These are phyloP conservation scores for Nicotiana tomentosiformis DNA, from an alignment of 257 asterid genomes.

Conservation along the genomic window DNA sequence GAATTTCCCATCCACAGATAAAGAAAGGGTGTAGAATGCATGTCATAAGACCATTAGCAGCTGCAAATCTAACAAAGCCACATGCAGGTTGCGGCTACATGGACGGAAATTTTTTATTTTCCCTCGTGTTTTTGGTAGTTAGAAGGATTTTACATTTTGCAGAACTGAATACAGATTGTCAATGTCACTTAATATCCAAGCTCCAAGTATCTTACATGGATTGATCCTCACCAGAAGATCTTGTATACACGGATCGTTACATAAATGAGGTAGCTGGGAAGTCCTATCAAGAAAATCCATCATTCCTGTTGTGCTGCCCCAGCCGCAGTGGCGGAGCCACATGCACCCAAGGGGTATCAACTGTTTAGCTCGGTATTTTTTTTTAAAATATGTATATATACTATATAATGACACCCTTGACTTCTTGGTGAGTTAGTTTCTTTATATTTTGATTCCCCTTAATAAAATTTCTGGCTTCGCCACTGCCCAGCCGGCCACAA, in stretches of 20 bases:
- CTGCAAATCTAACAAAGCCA: not conserved
- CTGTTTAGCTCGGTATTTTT: too few species aligned
- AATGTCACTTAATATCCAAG: not conserved
- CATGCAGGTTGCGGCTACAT: not conserved
- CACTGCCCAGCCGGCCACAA: not conserved
- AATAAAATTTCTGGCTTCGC: too few species aligned
- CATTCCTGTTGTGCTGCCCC: not conserved
- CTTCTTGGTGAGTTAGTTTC: too few species aligned
- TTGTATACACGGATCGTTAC: not conserved
- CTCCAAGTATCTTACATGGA: not conserved
- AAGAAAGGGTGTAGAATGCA: not conserved
- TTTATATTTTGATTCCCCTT: too few species aligned
- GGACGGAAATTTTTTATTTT: not conserved
- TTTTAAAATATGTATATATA: too few species aligned
- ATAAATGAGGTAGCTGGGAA: constrained; percentile 13
- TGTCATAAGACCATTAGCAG: not conserved
- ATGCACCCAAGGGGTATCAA: too few species aligned
- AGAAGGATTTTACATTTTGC: not conserved
- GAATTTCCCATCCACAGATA: not conserved
- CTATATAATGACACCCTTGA: too few species aligned
- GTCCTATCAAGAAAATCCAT: not conserved
- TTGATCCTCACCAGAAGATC: not conserved
- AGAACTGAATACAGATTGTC: not conserved
- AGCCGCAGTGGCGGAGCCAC: not conserved
- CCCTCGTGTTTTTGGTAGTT: not conserved